Conservation (phyloP, 768 basidiomycete genomes). For the Tulasnella sp. region DNA sequence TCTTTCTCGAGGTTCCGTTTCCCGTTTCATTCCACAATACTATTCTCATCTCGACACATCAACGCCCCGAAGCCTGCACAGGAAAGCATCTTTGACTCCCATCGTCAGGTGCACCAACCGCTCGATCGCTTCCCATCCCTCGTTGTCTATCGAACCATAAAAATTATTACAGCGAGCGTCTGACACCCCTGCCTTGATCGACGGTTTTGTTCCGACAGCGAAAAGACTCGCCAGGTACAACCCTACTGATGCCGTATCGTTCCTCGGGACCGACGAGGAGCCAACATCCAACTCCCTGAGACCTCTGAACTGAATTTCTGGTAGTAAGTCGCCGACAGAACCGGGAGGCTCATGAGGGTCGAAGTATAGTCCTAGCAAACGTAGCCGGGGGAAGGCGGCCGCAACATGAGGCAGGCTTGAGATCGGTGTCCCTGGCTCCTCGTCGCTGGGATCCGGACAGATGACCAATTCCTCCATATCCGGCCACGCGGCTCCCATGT, state of each 20-base stretch:
- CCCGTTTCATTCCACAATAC: neutral
- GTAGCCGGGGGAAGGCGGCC: neutral
- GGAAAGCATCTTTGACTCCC: neutral
- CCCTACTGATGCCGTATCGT: neutral
- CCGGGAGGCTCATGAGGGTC: neutral
- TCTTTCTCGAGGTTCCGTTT: neutral
- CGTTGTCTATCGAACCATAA: neutral
- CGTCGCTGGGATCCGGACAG: neutral
- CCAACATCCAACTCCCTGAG: neutral
- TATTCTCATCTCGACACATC: neutral
- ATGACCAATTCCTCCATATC: neutral
- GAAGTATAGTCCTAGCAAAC: neutral
- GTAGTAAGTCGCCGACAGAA: neutral
- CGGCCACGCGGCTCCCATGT: neutral
- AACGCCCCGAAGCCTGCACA: neutral
- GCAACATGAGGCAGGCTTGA: neutral
- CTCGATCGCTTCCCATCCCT: neutral
- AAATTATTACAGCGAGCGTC: neutral
- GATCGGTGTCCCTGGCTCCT: neutral
- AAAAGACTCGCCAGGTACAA: neutral
- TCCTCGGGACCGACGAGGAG: neutral
- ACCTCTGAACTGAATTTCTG: neutral
- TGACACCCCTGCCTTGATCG: neutral
- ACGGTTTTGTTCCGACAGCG: neutral
- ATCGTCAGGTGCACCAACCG: neutral